Evolutionary conservation across 1,284 basidiomycete genomes (phyloP), one percentile per base, ranked within the genome.

Genomic region (Ceratobasidium sp.): DNA sequence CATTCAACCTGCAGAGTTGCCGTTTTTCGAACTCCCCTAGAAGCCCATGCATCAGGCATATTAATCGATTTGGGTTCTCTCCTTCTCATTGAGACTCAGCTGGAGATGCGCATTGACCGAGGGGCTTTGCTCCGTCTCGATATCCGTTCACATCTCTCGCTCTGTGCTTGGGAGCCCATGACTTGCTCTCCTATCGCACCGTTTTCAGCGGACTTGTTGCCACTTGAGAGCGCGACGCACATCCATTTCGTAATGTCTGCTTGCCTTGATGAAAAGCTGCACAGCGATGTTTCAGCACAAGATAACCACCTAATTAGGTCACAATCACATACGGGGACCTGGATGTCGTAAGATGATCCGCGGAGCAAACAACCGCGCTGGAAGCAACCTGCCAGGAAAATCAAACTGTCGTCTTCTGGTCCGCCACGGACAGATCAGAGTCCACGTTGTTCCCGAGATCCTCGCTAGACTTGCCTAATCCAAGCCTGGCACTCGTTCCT

Each of bases 401-500:
- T 24, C 24, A 24, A 27, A 6, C 53, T 6, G 24, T 29, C 37
- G 59, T 41, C 59, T 41, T 54, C 53, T 41, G 59, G 37, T 41
- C 16, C 39, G n/a, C 59, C 59, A 62, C 59, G 59, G 37, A 62
- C 22, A 62, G 56, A 39, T 24, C 37, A 11, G 7, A 62, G n/a
- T 54, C 59, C 59, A 41, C 59, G 37, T 62, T 43, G 34, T 37
- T 39, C 31, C 31, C 16, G 16, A 9, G 31, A 14, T 34, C 16
- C 34, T 34, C 29, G 8, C 34, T 7, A 27, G n/a, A 11, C 9
- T 39, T 62, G 6, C 37, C 59, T n/a, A 13, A 62, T 62, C 59
- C n/a, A 62, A 37, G 37, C 41, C n/a, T 41, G 37, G 37, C 59
- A 24, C n/a, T 62, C 59, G 59, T 62, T 62, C 59, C 59, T 62